phyloP scores from a whole-genome alignment of 1,284 basidiomycete genomes.

The Tetrapyrgos nigripes region DNA sequence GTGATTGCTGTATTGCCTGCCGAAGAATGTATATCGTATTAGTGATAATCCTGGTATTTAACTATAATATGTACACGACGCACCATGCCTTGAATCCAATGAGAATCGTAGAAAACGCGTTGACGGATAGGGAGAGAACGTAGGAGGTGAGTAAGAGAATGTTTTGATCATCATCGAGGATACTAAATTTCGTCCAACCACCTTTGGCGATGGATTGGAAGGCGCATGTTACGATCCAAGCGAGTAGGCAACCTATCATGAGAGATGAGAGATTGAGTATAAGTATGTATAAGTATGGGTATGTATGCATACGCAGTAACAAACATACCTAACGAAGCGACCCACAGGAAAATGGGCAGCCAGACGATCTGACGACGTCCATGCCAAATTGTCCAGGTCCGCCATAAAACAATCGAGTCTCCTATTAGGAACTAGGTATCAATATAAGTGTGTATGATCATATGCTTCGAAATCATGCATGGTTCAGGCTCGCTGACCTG shows the following conservation, averaged over 20 bases:
- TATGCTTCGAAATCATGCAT: neutral
- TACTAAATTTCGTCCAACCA: slow-evolving; percentile 2
- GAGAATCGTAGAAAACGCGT: slow-evolving; percentile 2
- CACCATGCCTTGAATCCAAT: slow-evolving; percentile 9
- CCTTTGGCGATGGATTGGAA: neutral
- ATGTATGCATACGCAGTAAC: too few species aligned
- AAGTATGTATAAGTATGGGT: neutral
- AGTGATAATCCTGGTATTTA: neutral
- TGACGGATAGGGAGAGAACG: neutral
- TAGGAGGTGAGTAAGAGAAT: neutral
- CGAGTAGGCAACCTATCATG: neutral
- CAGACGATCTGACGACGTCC: neutral
- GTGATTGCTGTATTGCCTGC: neutral
- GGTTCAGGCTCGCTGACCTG: neutral
- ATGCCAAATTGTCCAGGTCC: slow-evolving; percentile 5
- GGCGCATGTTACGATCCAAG: neutral
- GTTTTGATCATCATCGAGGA: neutral
- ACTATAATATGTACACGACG: too few species aligned
- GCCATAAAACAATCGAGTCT: slow-evolving; percentile 6
- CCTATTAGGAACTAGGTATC: slow-evolving; percentile 7
- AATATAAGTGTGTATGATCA: too few species aligned
- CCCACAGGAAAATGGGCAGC: slow-evolving; percentile 4
- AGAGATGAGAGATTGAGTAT: neutral
- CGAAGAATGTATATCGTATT: neutral
- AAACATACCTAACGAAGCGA: slow-evolving; percentile 6